Evolutionary conservation across 805 yeast genomes (phyloP).

Genomic region (Candida argentea): DNA sequence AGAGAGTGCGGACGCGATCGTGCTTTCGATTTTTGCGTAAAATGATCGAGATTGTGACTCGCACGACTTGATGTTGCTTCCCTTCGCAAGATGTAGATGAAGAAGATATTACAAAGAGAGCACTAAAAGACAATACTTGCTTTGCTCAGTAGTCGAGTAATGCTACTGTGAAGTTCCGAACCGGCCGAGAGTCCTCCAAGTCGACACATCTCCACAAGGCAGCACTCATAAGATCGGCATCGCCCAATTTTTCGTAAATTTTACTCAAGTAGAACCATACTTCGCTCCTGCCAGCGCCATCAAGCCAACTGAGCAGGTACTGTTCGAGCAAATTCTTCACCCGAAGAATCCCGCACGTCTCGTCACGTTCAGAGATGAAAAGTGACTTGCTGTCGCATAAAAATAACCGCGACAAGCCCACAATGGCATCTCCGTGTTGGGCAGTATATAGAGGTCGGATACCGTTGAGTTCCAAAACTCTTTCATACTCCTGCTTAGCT

Average conservation of each 20-base stretch:
- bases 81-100: background rate
- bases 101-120: background rate
- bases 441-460: constrained; percentile 13
- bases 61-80: too few relatives aligned
- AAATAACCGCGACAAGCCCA: constrained; percentile 46
- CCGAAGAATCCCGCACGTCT: constrained; percentile 50
- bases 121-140: background rate
- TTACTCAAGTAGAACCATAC: constrained; percentile 60
- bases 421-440: constrained; percentile 40
- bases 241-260: constrained; percentile 51
- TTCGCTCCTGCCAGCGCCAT: constrained; percentile 38
- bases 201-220: constrained; percentile 57
- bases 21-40: background rate
- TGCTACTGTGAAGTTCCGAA: constrained; percentile 27
- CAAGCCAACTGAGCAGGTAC: constrained; percentile 27
- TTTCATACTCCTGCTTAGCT: constrained; percentile 58
- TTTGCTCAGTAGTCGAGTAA: background rate
- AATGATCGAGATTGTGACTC: too few relatives aligned
- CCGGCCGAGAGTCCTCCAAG: constrained; percentile 53
- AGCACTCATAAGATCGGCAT: constrained; percentile 34
- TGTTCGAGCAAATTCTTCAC: constrained; percentile 36
- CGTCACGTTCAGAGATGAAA: constrained; percentile 48
- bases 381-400: constrained; percentile 32
- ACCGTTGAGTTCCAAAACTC: constrained; percentile 37
- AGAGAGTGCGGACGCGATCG: background rate